Conservation (phyloP, 192 early-diverging fungal genomes). For the Linnemannia hyalina region DNA sequence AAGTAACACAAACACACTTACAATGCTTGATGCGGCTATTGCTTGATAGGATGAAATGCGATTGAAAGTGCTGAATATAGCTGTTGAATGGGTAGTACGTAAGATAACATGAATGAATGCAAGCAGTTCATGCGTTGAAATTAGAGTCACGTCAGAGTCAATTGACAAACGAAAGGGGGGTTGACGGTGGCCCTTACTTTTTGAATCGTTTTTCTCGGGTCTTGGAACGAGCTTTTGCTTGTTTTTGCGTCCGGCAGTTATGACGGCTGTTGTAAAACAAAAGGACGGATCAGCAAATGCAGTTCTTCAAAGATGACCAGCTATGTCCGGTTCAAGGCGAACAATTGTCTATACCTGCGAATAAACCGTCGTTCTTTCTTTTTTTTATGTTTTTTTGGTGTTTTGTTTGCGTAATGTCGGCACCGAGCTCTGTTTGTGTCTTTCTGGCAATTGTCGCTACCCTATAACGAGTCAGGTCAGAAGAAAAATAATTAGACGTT, state of each 20-base stretch:
- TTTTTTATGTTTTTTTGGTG: not conserved
- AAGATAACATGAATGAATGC: no score
- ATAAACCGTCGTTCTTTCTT: not conserved
- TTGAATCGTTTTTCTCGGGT: not conserved
- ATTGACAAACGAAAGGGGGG: constrained; percentile 6
- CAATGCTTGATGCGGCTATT: constrained; percentile 29
- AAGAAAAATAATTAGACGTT: constrained; percentile 11
- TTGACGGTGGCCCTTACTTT: constrained; percentile 7
- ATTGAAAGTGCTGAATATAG: not conserved
- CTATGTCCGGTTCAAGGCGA: constrained; percentile 6
- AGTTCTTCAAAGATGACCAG: not conserved
- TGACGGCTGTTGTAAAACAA: constrained; percentile 5
- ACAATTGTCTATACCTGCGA: constrained; percentile 5
- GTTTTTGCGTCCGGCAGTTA: not conserved
- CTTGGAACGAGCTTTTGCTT: constrained; percentile 9
- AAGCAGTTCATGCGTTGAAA: no score
- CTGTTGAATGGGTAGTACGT: no score
- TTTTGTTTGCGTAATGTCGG: not conserved
- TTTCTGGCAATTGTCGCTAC: not conserved
- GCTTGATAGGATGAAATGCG: constrained; percentile 22
- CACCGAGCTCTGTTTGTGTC: not conserved
- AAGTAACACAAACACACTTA: constrained; percentile 13
- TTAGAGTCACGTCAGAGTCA: not conserved
- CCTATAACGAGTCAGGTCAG: constrained; percentile 9
- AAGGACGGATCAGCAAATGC: constrained; percentile 8